These are phyloP conservation scores for Trichoderma sp. DNA, from an alignment of 2,329 filamentous ascomycete genomes.

Conservation along the genomic window DNA sequence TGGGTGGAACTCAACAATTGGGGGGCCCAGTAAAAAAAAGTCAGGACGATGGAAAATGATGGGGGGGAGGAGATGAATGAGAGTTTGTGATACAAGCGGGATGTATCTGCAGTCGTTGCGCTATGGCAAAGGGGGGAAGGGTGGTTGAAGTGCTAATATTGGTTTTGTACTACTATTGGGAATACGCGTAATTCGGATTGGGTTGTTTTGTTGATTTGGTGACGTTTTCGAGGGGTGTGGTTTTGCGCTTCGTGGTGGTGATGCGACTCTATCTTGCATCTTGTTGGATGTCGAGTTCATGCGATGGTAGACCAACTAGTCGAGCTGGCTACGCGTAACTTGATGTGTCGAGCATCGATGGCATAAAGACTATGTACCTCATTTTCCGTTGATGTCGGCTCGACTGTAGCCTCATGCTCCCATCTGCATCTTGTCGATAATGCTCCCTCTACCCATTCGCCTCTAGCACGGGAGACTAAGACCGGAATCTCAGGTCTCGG, in stretches of 20 bases:
- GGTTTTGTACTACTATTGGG: background rate
- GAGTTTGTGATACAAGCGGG: background rate
- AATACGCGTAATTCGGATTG: background rate
- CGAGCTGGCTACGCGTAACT: background rate
- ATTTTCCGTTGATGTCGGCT: no score
- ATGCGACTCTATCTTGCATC: constrained; percentile 1
- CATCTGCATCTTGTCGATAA: background rate
- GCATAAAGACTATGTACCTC: no score
- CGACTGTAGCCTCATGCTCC: no score
- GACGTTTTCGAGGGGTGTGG: background rate
- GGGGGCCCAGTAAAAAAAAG: constrained; percentile 30
- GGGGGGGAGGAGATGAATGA: constrained; percentile 7
- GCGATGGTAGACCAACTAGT: background rate
- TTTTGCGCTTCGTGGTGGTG: background rate
- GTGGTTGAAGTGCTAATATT: background rate
- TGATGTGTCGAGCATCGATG: background rate
- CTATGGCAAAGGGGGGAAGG: background rate
- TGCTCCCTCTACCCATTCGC: constrained; percentile 5
- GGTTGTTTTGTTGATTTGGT: background rate
- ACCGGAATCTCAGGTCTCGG: constrained; percentile 4
- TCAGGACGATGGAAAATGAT: constrained; percentile 7
- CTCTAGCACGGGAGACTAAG: constrained; percentile 8
- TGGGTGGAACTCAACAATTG: constrained; percentile 40
- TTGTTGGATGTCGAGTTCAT: background rate
- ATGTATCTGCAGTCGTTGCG: background rate